Evolutionary conservation across 345 rosid species (phyloP), one percentile per base, ranked within the genome.

Genomic region (Microcos paniculata): DNA sequence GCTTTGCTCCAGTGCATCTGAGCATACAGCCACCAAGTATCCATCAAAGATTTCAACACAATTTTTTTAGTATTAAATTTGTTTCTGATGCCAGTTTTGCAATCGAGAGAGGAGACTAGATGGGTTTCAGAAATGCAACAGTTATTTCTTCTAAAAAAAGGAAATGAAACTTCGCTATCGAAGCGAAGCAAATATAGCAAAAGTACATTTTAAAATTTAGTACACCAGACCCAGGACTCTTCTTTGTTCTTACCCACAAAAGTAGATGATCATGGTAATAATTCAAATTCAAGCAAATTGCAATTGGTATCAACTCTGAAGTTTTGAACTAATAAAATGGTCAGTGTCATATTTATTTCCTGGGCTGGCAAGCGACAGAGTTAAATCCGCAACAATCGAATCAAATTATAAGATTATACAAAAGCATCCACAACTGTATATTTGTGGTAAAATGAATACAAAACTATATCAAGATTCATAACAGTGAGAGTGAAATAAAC

Each of bases 1-100:
- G 63, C 55, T 55, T 59, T 68, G 33, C 63, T 59, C 30, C 28
- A 38, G 24, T 59, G 56, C 46, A 65, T 65, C 73, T 64, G 57
- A 58, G 62, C 45, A 66, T 18, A 48, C 13, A 28, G 52, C 42
- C 42, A 74, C 16, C 48, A 62, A 49, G 19, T 10, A 23, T 70
- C 52, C 45, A 49, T 69, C 16, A 52, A 5, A 12, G 35, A 8
- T 76, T 65, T 62, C 21, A 30, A 24, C 0, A 26, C n/a, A n/a
- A n/a, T 59, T 24, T 40, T 9, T 35, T 35, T 35, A 35, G n/a
- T n/a, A 35, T 35, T 35, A 35, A 4, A 21, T 2, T 23, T 58
- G 43, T 19, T 72, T 18, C 19, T 18, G 24, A 23, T 71, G 49
- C 48, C 35, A 19, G n/a, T 35, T 59, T 12, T 28, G 19, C 42